Percentiles rank a stretch among this genome's conserved stretches.
Conservation (phyloP, 768 basidiomycete species). For the Phanerochaete carnosa region DNA sequence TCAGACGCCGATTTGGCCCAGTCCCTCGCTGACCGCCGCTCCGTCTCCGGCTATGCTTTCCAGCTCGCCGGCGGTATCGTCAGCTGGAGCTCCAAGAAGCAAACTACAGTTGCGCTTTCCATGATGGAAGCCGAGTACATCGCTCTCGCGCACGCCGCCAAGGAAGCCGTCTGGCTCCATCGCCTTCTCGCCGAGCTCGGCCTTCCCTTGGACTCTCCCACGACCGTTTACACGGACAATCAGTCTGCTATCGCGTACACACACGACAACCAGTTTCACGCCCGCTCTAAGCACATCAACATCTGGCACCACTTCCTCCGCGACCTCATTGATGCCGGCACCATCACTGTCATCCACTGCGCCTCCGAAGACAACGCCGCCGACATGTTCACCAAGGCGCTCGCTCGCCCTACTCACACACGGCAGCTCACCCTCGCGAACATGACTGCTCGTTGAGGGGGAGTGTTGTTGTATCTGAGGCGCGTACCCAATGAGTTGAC, state of each 20-base stretch:
- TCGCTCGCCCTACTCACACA: slow-evolving; percentile 11
- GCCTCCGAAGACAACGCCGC: slow-evolving; percentile 28
- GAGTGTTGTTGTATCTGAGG: slow-evolving; percentile 14
- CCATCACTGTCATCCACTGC: slow-evolving; percentile 8
- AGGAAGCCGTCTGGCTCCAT: slow-evolving; percentile 31
- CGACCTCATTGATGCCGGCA: slow-evolving; percentile 18
- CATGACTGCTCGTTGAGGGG: slow-evolving; percentile 11
- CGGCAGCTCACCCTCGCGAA: not conserved
- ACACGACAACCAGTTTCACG: slow-evolving; percentile 26
- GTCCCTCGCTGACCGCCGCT: slow-evolving; percentile 23
- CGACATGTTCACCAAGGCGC: slow-evolving; percentile 33
- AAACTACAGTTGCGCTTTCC: slow-evolving; percentile 36
- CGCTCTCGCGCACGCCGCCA: slow-evolving; percentile 27
- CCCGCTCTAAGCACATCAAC: slow-evolving; percentile 36
- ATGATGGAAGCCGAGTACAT: slow-evolving; percentile 41
- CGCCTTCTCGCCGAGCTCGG: slow-evolving; percentile 29
- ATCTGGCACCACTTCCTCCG: slow-evolving; percentile 33
- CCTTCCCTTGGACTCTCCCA: slow-evolving; percentile 14
- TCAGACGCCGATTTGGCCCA: slow-evolving; percentile 23
- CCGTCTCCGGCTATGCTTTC: slow-evolving; percentile 36
- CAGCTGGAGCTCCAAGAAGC: slow-evolving; percentile 35
- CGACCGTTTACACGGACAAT: slow-evolving; percentile 33
- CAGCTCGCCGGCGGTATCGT: slow-evolving; percentile 33
- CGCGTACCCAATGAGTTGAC: too few species aligned
- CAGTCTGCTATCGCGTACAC: slow-evolving; percentile 31